phyloP scores from a whole-genome alignment of 1,139 yeast genomes.

The Pichia sp. region DNA sequence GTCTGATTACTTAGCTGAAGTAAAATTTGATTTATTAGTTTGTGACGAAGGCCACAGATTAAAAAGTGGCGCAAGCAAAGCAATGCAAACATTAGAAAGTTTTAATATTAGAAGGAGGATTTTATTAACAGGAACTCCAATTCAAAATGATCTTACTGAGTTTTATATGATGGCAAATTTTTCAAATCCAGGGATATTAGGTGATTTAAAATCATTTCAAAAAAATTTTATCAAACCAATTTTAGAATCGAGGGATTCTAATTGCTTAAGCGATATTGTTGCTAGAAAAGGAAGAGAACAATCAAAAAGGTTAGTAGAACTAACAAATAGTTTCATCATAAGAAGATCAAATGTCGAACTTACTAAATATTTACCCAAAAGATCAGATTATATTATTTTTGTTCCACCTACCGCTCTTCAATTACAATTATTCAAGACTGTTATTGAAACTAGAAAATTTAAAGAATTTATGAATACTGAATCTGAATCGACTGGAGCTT shows the following conservation, averaged over 20 bases:
- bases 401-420: constrained; percentile 71
- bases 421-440: constrained; percentile 43
- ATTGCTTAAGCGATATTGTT: constrained; percentile 47
- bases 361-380: constrained; percentile 63
- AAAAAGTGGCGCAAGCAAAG: constrained; percentile 65
- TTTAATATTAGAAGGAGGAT: constrained; percentile 54
- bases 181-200: constrained; percentile 76
- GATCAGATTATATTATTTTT: constrained; percentile 73
- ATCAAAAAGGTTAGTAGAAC: constrained; percentile 52
- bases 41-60: constrained; percentile 96
- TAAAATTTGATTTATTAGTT: constrained; percentile 62
- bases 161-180: constrained; percentile 78
- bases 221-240: constrained; percentile 67
- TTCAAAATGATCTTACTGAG: constrained; percentile 84
- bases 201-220: constrained; percentile 56
- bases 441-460: constrained; percentile 35
- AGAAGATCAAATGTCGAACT: constrained; percentile 67
- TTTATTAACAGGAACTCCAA: constrained; percentile 85
- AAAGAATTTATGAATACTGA: constrained; percentile 8
- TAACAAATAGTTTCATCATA: constrained; percentile 63
- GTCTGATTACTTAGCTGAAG: constrained; percentile 42
- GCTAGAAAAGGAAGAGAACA: constrained; percentile 53
- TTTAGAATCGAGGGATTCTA: constrained; percentile 62
- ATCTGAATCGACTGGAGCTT: constrained; percentile 18
- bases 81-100: constrained; percentile 53